Base-by-base conservation (phyloP, 2,329 filamentous ascomycete species). In the Cytospora leucostoma region DNA sequence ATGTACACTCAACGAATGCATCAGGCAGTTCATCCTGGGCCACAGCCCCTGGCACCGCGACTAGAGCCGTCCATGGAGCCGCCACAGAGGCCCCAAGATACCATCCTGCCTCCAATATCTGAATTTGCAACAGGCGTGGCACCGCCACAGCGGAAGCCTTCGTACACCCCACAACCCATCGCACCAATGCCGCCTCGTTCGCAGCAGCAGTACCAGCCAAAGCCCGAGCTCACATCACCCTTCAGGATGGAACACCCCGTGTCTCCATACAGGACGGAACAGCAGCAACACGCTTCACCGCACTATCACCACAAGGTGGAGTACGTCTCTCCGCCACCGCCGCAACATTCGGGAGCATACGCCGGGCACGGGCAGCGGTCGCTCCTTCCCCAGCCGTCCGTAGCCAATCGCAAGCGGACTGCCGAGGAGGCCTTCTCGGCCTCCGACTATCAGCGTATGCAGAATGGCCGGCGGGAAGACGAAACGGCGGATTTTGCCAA, bases 391-490 rank as follows among this genome's bases (percentile, higher is more conserved):
- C 12, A 51, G 17, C 51, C 61, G 4, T 47, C 64, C 17, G 32
- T 37, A 35, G 33, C 56, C 19, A 59, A 49, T 1, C 52, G 62
- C 53, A 65, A 65, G 64, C 64, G 64, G 40, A 38, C 57, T 13
- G 54, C 62, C 49, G 61, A 53, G 2, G 64, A 65, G 15, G 64
- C 64, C 11, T 61, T 63, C 54, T 15, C 61, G 47, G 35, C 49
- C 15, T 40, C 51, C 10, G 64, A 65, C 27, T 38, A 59, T 11
- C 59, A 63, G n/a, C 57, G 64, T 11, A 32, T 57, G 40, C 64
- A 65, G 54, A 49, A 64, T 32, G 57, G 64, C 6, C 64, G 64
- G n/a, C 59, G 61, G 17, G 55, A 63, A 38, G 59, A 64, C 19
- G 61, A 54, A 6, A 19, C 19, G 15, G 38, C 38, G 15, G 51